A percentile compares a stretch with the other conserved stretches of the same genome.
Evolutionary conservation across 768 basidiomycete species (phyloP).

Genomic region (Phaeolepiota aurea): DNA sequence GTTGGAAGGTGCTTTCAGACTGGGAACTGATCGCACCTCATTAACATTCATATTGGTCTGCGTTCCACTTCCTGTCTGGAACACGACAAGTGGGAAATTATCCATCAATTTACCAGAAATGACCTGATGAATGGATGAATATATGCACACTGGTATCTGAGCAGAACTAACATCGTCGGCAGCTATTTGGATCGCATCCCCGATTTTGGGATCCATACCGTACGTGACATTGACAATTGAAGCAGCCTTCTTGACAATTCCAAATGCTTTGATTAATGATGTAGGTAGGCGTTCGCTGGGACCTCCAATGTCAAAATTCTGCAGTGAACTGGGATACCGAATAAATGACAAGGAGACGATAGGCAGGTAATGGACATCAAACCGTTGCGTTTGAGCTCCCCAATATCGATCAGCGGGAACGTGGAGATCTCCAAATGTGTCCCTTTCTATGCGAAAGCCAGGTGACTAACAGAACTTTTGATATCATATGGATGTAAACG

Average conservation of each 20-base stretch:
- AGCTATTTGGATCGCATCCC: slow-evolving; percentile 82
- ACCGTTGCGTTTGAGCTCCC: slow-evolving; percentile 98
- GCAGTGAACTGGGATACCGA: slow-evolving; percentile 57
- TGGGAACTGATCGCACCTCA: slow-evolving; percentile 46
- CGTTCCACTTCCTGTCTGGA: slow-evolving; percentile 98
- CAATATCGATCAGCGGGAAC: slow-evolving; percentile 78
- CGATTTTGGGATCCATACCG: slow-evolving; percentile 84
- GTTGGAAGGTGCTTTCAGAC: neutral
- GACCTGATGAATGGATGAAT: slow-evolving; percentile 45
- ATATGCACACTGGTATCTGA: neutral
- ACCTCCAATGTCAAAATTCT: slow-evolving; percentile 99
- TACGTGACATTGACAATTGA: slow-evolving; percentile 83
- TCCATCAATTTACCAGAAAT: slow-evolving; percentile 92
- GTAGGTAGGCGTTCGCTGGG: slow-evolving; percentile 87
- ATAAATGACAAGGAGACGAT: neutral
- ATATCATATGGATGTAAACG: neutral
- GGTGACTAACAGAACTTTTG: slow-evolving; percentile 25
- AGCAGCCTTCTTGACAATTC: slow-evolving; percentile 95
- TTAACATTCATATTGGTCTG: slow-evolving; percentile 99
- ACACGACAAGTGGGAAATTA: slow-evolving; percentile 97
- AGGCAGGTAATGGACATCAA: slow-evolving; percentile 8
- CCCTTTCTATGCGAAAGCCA: slow-evolving; percentile 73
- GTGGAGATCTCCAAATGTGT: slow-evolving; percentile 92
- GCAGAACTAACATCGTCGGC: slow-evolving; percentile 74
- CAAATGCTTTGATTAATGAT: slow-evolving; percentile 97